These are phyloP conservation scores for Neospora caninum DNA, from an alignment of 169 alveolate species.

Conservation along the genomic window DNA sequence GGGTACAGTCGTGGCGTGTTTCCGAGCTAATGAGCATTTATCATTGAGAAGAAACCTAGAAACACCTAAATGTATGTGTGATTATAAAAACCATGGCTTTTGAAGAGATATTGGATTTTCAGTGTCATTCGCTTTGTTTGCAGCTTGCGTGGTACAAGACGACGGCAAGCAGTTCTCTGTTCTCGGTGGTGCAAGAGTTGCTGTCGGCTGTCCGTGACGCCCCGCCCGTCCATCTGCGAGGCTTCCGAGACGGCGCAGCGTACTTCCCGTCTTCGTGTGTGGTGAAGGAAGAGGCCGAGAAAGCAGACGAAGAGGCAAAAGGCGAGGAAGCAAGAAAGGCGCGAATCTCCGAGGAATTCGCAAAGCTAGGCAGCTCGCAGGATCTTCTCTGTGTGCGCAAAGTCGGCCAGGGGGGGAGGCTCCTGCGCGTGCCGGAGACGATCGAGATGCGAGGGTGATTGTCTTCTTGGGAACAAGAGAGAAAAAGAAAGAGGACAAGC, in stretches of 20 bases:
- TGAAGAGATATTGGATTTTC: too few species aligned
- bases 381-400: slow-evolving; percentile 30
- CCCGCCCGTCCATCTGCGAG: not conserved
- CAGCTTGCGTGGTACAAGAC: slow-evolving; percentile 43
- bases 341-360: not conserved
- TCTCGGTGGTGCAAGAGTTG: not conserved
- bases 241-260: not conserved
- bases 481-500: not conserved
- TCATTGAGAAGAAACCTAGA: too few species aligned
- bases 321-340: not conserved
- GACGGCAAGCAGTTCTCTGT: not conserved
- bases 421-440: not conserved
- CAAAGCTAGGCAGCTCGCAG: not conserved
- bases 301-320: not conserved
- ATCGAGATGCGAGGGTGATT: not conserved
- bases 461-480: not conserved
- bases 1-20: too few species aligned
- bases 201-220: not conserved
- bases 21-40: too few species aligned
- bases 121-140: not conserved
- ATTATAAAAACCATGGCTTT: too few species aligned
- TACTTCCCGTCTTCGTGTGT: not conserved
- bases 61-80: too few species aligned
- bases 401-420: slow-evolving; percentile 8
- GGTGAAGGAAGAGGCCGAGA: not conserved